phyloP scores from a whole-genome alignment of 345 rosid genomes.

The Durio zibethinus region DNA sequence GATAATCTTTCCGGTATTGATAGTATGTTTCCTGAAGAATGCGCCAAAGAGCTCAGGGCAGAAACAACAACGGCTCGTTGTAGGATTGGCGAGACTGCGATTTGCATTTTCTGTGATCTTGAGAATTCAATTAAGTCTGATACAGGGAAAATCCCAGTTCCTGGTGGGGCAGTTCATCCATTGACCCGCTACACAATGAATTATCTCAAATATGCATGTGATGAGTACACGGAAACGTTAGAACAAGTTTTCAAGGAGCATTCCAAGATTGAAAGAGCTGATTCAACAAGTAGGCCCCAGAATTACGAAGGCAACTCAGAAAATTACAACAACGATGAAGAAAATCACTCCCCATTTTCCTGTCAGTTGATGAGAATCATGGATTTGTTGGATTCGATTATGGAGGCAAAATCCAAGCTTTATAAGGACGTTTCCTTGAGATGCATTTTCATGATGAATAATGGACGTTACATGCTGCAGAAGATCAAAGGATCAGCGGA shows the following conservation, averaged over 20 bases:
- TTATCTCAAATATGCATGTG: slow-evolving; percentile 69
- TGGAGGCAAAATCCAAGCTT: slow-evolving; percentile 63
- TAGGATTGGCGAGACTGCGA: slow-evolving; percentile 69
- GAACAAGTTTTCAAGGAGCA: slow-evolving; percentile 79
- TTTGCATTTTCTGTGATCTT: slow-evolving; percentile 60
- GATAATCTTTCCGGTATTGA: slow-evolving; percentile 45
- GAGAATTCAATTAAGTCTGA: slow-evolving; percentile 75
- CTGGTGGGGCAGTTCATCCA: slow-evolving; percentile 92
- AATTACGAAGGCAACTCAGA: slow-evolving; percentile 11
- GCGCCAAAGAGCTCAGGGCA: slow-evolving; percentile 40
- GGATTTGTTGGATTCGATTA: slow-evolving; percentile 60
- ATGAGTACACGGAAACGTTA: slow-evolving; percentile 67
- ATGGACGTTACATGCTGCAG: slow-evolving; percentile 82
- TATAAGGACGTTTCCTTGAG: slow-evolving; percentile 65
- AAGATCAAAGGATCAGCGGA: slow-evolving; percentile 68
- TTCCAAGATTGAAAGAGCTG: slow-evolving; percentile 64
- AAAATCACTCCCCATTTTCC: slow-evolving; percentile 45
- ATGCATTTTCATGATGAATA: slow-evolving; percentile 94
- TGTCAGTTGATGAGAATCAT: slow-evolving; percentile 55
- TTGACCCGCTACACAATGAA: slow-evolving; percentile 85
- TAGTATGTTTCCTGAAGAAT: slow-evolving; percentile 39
- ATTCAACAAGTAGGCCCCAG: slow-evolving; percentile 39
- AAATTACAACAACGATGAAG: slow-evolving; percentile 1
- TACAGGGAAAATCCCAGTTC: slow-evolving; percentile 60
- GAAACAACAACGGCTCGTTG: slow-evolving; percentile 50